phyloP scores from a whole-genome alignment of 2,329 filamentous ascomycete genomes.

The Penicillium sp. region DNA sequence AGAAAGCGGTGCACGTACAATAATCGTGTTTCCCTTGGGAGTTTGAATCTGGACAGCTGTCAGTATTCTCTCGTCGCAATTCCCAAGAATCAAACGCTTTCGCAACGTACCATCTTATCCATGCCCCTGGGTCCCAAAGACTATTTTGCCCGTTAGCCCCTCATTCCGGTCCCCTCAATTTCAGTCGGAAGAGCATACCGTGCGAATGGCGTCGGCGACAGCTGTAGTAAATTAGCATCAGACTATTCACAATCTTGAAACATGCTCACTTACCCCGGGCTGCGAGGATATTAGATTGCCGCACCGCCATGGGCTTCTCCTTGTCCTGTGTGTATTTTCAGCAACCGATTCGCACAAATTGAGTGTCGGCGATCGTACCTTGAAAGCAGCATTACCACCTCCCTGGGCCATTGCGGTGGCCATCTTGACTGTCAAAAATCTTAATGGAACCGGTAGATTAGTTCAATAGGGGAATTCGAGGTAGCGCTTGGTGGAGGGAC shows the following conservation, averaged over 20 bases:
- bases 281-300: conserved; percentile 93
- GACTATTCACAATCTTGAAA: neutral
- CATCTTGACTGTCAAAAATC: conserved; percentile 40
- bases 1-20: conserved; percentile 45
- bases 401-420: conserved; percentile 43
- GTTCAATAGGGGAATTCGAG: conserved; percentile 18
- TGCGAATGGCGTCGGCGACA: conserved; percentile 95
- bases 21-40: conserved; percentile 93
- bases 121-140: conserved; percentile 94
- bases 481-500: conserved; percentile 20
- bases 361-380: conserved; percentile 41
- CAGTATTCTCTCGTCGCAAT: conserved; percentile 12
- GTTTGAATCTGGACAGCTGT: conserved; percentile 65
- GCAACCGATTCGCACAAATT: conserved; percentile 28
- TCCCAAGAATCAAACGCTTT: neutral
- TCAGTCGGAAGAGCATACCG: conserved; percentile 43
- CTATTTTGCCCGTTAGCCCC: conserved; percentile 39
- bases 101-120: conserved; percentile 75
- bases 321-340: conserved; percentile 58
- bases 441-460: conserved; percentile 21
- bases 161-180: conserved; percentile 22
- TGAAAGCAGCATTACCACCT: conserved; percentile 61
- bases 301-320: conserved; percentile 97
- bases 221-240: conserved; percentile 50
- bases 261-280: conserved; percentile 65